Base-by-base conservation (phyloP, 805 yeast species). In the Teunomyces tritomae region DNA sequence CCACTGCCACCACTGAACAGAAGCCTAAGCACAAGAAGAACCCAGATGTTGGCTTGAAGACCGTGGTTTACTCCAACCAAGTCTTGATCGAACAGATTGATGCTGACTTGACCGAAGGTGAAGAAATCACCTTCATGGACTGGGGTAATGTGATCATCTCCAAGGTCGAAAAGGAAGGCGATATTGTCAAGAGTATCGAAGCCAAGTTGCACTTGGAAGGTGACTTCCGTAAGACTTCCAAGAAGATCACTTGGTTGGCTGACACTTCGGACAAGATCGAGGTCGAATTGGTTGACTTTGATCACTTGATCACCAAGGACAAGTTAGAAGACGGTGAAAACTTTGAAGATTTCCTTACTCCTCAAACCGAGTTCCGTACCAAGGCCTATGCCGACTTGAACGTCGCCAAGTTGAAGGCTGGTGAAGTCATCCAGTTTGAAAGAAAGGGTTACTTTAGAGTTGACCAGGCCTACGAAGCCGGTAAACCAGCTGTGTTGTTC, bases 281-380 rank as follows among this genome's bases (percentile, higher is more conserved):
- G 29, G 64, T 62, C 8, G 61, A 62, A 43, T 56, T 62, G 57
- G 57, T 58, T 26, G 67, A 62, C 52, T 62, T 62, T 43, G 67
- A 62, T 47, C 67, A 62, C 56, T 62, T 62, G 64, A 62, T 62
- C 62, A 62, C 67, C 46, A 62, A 62, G 59, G 67, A 62, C 54
- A 62, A 62, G 55, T 60, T 62, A 59, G 67, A 62, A 50, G 67
- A 62, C 42, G 57, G 55, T 11, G 67, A 62, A 57, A 62, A 58
- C 62, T 62, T 62, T 41, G 65, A 60, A 49, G 64, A 62, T 46
- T 62, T 59, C 56, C 57, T 62, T 44, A 62, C 67, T 3, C 61
- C 62, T 1, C 54, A 52, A 33, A 62, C 67, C 32, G 63, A 60
- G 46, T 62, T 62, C 58, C 56, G 52, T 50, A 49, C 52, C 46